These are phyloP conservation scores for Neocucurbitaria cava DNA, from an alignment of 2,329 filamentous ascomycete genomes.

Conservation along the genomic window DNA sequence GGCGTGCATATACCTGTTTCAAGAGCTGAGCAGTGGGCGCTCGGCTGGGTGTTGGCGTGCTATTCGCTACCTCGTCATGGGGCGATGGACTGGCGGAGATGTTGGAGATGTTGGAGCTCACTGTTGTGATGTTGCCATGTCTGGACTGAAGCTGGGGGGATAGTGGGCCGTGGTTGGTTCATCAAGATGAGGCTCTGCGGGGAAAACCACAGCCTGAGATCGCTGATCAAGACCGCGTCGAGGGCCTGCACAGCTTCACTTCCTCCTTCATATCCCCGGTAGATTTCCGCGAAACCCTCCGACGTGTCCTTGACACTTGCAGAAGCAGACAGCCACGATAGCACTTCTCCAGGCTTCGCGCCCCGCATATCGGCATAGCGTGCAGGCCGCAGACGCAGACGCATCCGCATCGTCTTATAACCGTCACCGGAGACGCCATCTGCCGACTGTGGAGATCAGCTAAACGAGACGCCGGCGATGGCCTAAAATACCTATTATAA, in stretches of 20 bases:
- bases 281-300: neutral
- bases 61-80: neutral
- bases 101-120: neutral
- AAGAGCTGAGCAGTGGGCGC: constrained; percentile 1
- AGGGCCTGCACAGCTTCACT: neutral
- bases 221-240: neutral
- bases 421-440: constrained; percentile 7
- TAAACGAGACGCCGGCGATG: constrained; percentile 9
- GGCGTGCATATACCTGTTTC: constrained; percentile 14
- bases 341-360: neutral
- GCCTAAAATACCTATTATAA: constrained; percentile 1
- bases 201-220: constrained; percentile 1
- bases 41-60: neutral
- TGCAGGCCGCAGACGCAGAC: neutral
- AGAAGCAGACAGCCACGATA: neutral
- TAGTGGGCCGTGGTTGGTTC: constrained; percentile 14
- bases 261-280: neutral
- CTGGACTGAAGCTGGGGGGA: neutral
- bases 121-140: neutral
- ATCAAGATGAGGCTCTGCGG: constrained; percentile 36
- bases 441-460: constrained; percentile 13
- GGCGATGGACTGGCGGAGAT: neutral
- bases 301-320: neutral
- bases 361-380: neutral
- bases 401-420: constrained; percentile 1